Base-by-base conservation (phyloP, 2,329 filamentous ascomycete genomes). In the Berkeleyomyces basicola region DNA sequence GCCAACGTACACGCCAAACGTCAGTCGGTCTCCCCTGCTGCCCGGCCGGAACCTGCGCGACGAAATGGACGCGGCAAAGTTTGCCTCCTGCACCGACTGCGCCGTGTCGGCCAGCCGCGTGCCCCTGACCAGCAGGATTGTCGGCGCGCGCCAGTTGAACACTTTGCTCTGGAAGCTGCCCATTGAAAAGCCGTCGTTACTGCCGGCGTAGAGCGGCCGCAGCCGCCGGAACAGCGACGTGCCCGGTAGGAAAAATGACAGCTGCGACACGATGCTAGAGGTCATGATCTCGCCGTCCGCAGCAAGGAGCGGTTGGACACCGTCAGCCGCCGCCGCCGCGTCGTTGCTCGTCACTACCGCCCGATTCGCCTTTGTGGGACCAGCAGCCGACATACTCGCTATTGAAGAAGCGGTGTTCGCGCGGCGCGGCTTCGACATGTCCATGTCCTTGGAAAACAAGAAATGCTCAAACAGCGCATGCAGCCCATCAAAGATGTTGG, bases 141-240 rank as follows among this genome's bases (percentile, higher is more conserved):
- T 88, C 0, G 87, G 87, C 0, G 86, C 86, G 49, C 81, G 78
- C 86, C 87, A 90, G 70, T 90, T 87, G 73, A 90, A 87, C 2
- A 88, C 83, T 67, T 84, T 85, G 23, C 83, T 80, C 69, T 89
- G 84, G 66, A 90, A 89, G 62, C 83, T 85, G 31, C 86, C 85
- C 82, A 90, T 86, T 23, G 85, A 88, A 72, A 89, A 90, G 4
- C 87, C 87, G 10, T 85, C 82, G 36, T 82, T 80, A 57, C 80
- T 83, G 4, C 86, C 87, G 1, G 83, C 85, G 69, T 90, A 90
- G 0, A 90, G 75, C 1, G 83, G 77, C 1, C 85, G 80, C 2
- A 90, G 75, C 2, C 82, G 77, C 9, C 82, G 76, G 70, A 89
- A 90, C 4, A 90, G 76, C 1, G 79, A 78, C 3, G 76, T 76